Conservation (phyloP, 2,329 filamentous ascomycete species). For the Ophiostoma novo-ulmi region DNA sequence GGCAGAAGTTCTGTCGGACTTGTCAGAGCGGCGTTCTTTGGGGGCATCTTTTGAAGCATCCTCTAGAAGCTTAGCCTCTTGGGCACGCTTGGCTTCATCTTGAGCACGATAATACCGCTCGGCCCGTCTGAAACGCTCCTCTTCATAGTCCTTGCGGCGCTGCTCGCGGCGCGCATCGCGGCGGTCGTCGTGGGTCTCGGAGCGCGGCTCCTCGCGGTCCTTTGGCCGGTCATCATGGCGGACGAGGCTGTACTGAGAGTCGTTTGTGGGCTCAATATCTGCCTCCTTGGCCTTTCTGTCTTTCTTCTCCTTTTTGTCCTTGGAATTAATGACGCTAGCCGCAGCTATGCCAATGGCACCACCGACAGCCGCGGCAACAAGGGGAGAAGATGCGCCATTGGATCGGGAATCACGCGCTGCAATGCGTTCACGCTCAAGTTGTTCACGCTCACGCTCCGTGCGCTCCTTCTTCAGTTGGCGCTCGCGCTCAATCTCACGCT, state of each 20-base stretch:
- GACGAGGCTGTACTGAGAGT: neutral
- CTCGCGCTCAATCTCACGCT: constrained; percentile 26
- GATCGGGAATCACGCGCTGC: neutral
- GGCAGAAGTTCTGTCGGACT: neutral
- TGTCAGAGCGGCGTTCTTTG: constrained; percentile 6
- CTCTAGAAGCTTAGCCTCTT: neutral
- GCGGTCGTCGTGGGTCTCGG: neutral
- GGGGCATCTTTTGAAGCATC: neutral
- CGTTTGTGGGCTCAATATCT: neutral
- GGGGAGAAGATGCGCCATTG: neutral
- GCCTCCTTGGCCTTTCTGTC: constrained; percentile 3
- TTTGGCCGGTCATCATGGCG: neutral
- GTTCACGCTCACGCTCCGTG: neutral
- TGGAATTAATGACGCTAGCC: constrained; percentile 17
- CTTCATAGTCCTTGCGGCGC: constrained; percentile 14
- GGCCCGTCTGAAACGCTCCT: neutral
- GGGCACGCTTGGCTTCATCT: constrained; percentile 11
- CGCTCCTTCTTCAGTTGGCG: neutral
- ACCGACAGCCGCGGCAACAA: constrained; percentile 17
- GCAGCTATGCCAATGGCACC: constrained; percentile 24
- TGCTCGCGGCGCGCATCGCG: constrained; percentile 4
- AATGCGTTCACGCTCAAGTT: constrained; percentile 15
- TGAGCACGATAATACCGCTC: constrained; percentile 17
- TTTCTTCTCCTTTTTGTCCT: neutral
- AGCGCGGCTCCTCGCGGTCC: neutral